Evolutionary conservation across 371 early-diverging fungal species (phyloP), one percentile per base, ranked within the genome.

Genomic region (Saksenaea oblongispora): DNA sequence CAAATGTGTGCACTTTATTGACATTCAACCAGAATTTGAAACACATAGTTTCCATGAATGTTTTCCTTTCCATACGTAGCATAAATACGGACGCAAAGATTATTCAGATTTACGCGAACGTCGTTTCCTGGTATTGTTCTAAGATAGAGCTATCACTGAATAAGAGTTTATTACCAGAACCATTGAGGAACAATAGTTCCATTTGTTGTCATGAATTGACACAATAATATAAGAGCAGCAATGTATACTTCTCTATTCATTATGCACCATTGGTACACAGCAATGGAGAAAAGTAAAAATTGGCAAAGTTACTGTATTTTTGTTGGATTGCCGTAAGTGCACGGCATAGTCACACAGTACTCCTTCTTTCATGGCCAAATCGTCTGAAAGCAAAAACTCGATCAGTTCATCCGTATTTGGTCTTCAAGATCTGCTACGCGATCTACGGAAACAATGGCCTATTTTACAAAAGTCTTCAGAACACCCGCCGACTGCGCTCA

Each of bases 331-430:
- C n/a, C n/a, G n/a, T n/a, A n/a, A n/a, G n/a, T n/a, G 44, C 22
- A 22, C 17, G 51, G 11, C 51, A 47, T 10, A 47, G 51, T 47
- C 51, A 47, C 51, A 47, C 51, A 58, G 10, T 14, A 17, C 34
- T 58, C 13, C 37, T 26, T 18, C 37, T 22, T 17, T 34, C 41
- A 67, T 67, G 67, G 35, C 62, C 47, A 54, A 54, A 28, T 14
- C 58, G 26, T 42, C 63, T 59, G 72, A 72, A 27, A 17, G 47
- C 14, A 61, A 63, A 55, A 73, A 65, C 17, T 75, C 79, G 34
- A 78, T 78, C 39, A 79, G 72, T 34, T 70, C 79, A 11, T 73
- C 72, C 22, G 72, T 79, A 5, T 70, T 72, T 66, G 72, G 71
- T 1, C 68, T 79, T 55, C 75, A 79, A 54, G 59, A 66, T 10